Evolutionary conservation across 805 yeast species (phyloP), one percentile per base, ranked within the genome.

Genomic region (Torulaspora franciscae): DNA sequence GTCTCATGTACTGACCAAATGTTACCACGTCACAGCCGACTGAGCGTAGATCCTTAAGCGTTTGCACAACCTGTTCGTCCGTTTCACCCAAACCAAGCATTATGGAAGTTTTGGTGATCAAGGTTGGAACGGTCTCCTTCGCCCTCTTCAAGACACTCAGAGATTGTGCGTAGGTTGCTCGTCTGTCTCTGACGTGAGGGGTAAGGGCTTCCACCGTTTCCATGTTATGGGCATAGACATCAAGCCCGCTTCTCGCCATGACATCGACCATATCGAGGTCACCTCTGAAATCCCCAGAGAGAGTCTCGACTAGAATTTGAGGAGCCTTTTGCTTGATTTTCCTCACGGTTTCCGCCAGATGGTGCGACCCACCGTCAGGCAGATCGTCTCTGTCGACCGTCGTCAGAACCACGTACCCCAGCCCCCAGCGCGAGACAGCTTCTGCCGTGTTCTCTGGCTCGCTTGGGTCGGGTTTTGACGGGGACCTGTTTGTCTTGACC

Each of bases 381-480:
- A 93, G 73, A 66, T 93, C 99, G 65, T 93, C 99, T 68, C 99
- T 78, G 65, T 93, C 99, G 14, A 93, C 99, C 1, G 99, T 90
- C 13, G 99, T 93, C 51, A 93, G 72, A 15, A 93, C 99, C 7
- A 93, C 97, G 63, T 93, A 93, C 23, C 99, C 99, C 52, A 93
- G 75, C 0, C 98, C 98, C 99, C 99, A 93, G 67, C 96, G 81
- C 33, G 87, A 80, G 47, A 93, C 89, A 25, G 99, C 99, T 57
- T 86, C 96, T 0, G 98, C 98, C 0, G 99, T 95, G 59, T 93
- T 88, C 61, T 87, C 96, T 1, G 99, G 99, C 66, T 93, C 99
- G 73, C 76, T 80, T 15, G 97, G 96, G 69, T 93, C 99, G 6
- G 95, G 83, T 7, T 89, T 80, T 1, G 83, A 80, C 1, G 99